Evolutionary conservation across 768 basidiomycete species (phyloP).

Genomic region (Coprinopsis marcescibilis): DNA sequence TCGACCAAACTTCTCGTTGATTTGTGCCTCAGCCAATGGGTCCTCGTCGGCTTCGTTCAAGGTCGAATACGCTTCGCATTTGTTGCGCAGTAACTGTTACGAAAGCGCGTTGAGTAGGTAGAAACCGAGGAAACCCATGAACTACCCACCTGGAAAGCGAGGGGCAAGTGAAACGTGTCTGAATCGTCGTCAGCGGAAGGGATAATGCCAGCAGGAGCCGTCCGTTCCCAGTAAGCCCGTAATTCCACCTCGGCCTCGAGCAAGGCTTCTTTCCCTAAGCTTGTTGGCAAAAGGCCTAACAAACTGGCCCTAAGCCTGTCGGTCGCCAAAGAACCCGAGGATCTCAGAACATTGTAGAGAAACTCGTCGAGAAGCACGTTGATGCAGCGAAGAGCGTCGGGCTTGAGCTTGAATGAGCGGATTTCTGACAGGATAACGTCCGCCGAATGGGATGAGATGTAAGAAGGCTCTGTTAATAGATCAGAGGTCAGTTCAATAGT

Average conservation of each 20-base stretch:
- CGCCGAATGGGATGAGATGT: slow-evolving; percentile 78
- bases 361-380: slow-evolving; percentile 85
- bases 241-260: slow-evolving; percentile 92
- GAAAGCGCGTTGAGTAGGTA: slow-evolving; percentile 10
- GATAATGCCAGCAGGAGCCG: slow-evolving; percentile 29
- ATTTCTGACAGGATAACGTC: slow-evolving; percentile 91
- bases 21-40: slow-evolving; percentile 51
- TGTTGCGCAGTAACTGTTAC: slow-evolving; percentile 68
- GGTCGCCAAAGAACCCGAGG: slow-evolving; percentile 64
- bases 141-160: slow-evolving; percentile 64
- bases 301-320: slow-evolving; percentile 69
- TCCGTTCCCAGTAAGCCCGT: slow-evolving; percentile 83
- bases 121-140: slow-evolving; percentile 9
- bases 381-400: slow-evolving; percentile 71
- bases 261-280: slow-evolving; percentile 86
- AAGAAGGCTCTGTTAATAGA: slow-evolving; percentile 64
- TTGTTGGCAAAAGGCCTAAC: slow-evolving; percentile 67
- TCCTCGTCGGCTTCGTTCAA: slow-evolving; percentile 80
- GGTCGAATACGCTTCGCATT: slow-evolving; percentile 86
- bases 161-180: slow-evolving; percentile 62
- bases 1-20: slow-evolving; percentile 55
- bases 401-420: slow-evolving; percentile 80
- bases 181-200: slow-evolving; percentile 42
- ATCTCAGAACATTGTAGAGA: slow-evolving; percentile 62
- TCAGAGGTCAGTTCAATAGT: slow-evolving; percentile 10